phyloP scores from a whole-genome alignment of 202 grass and related monocot genomes.

The Saccharum hybrid region DNA sequence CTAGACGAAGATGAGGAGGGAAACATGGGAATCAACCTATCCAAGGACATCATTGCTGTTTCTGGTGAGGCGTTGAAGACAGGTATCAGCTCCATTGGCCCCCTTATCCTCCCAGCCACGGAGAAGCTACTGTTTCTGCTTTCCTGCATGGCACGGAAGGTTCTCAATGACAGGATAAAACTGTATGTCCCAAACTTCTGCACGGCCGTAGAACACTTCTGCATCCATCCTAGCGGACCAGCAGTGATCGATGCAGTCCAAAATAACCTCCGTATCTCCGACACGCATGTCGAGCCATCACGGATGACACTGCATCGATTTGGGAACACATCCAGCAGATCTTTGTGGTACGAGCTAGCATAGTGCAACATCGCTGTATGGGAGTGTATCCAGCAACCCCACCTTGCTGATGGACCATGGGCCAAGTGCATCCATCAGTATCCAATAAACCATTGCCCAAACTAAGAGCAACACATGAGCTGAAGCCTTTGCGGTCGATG shows the following conservation, averaged over 20 bases:
- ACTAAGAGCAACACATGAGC: too few relatives aligned
- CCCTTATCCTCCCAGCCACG: constrained; percentile 22
- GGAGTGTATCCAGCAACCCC: neutral
- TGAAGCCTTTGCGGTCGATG: too few relatives aligned
- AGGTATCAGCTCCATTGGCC: constrained; percentile 38
- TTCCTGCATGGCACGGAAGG: too few relatives aligned
- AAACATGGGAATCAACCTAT: constrained; percentile 30
- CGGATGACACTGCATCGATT: constrained; percentile 59
- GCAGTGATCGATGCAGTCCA: constrained; percentile 54
- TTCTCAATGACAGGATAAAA: too few relatives aligned
- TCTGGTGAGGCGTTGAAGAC: constrained; percentile 42
- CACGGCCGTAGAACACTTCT: constrained; percentile 39
- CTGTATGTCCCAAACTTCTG: constrained; percentile 54
- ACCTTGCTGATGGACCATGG: neutral
- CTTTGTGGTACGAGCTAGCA: constrained; percentile 60
- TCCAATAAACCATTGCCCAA: neutral
- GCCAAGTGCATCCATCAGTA: neutral
- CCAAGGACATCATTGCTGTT: constrained; percentile 49
- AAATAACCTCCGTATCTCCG: too few relatives aligned
- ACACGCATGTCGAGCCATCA: too few relatives aligned
- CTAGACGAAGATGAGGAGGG: constrained; percentile 13
- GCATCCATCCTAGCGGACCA: constrained; percentile 47
- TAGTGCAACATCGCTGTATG: constrained; percentile 63
- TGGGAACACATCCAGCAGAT: constrained; percentile 59
- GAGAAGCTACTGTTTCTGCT: constrained; percentile 36